Evolutionary conservation across 2,329 filamentous ascomycete species (phyloP).

Genomic region (Thyridium curvatum): DNA sequence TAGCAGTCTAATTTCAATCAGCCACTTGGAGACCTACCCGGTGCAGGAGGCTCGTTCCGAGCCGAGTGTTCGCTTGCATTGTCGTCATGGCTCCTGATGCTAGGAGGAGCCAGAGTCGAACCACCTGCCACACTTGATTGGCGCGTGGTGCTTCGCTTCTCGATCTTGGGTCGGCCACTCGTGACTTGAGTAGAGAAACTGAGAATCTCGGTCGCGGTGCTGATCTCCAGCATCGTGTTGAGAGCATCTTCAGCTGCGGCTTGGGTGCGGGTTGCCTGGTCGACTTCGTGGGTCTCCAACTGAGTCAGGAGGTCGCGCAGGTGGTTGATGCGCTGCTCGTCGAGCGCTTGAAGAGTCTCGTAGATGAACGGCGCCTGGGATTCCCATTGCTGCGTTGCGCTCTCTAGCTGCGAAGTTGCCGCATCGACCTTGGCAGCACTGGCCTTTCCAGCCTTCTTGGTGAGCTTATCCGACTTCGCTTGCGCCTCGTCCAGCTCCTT

Average conservation of each 20-base stretch:
- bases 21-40: slow-evolving; percentile 10
- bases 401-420: slow-evolving; percentile 67
- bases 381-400: slow-evolving; percentile 81
- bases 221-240: slow-evolving; percentile 76
- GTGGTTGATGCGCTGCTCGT: slow-evolving; percentile 84
- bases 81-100: slow-evolving; percentile 25
- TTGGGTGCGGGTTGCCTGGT: slow-evolving; percentile 73
- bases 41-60: slow-evolving; percentile 29
- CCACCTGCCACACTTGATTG: slow-evolving; percentile 29
- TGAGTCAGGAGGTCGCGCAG: slow-evolving; percentile 88
- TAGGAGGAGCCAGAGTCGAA: slow-evolving; percentile 20
- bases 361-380: slow-evolving; percentile 93
- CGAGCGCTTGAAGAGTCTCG: slow-evolving; percentile 83
- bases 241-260: slow-evolving; percentile 72
- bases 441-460: slow-evolving; percentile 69
- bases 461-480: slow-evolving; percentile 79
- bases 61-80: slow-evolving; percentile 39
- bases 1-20: no score
- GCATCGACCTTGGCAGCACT: slow-evolving; percentile 72
- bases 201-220: slow-evolving; percentile 81
- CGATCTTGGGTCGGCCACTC: slow-evolving; percentile 34
- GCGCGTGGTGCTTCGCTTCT: slow-evolving; percentile 34
- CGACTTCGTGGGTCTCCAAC: slow-evolving; percentile 86
- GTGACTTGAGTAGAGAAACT: slow-evolving; percentile 50
- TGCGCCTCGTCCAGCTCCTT: slow-evolving; percentile 81